Conservation (phyloP, 225 moss, liverwort and hornwort genomes). For the Sphagnum tenellum region DNA sequence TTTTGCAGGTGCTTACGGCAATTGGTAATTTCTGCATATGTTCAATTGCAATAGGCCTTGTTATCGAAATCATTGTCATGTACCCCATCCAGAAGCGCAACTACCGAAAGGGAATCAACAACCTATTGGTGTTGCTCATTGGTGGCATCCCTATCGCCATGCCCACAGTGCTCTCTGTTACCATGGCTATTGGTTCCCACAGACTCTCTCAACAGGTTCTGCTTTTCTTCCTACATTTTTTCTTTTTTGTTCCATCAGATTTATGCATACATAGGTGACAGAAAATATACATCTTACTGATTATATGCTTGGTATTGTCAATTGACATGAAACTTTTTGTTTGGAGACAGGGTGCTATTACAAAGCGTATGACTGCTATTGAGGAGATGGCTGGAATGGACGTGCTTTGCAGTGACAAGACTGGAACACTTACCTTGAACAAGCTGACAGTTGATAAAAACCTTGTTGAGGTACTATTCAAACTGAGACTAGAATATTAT, state of each 20-base stretch:
- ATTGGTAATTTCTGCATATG: constrained; percentile 72
- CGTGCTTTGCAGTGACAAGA: constrained; percentile 62
- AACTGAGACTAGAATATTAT: too few species aligned
- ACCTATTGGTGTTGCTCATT: constrained; percentile 70
- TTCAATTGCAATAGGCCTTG: constrained; percentile 53
- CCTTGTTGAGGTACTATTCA: constrained; percentile 33
- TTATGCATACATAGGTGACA: too few species aligned
- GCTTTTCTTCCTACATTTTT: too few species aligned
- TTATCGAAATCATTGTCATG: constrained; percentile 61
- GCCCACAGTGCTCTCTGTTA: constrained; percentile 76
- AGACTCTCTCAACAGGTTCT: constrained; percentile 51
- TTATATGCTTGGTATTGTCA: too few species aligned
- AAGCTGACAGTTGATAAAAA: constrained; percentile 50
- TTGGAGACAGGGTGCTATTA: constrained; percentile 52
- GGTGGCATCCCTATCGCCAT: constrained; percentile 79
- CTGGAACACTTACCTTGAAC: constrained; percentile 58
- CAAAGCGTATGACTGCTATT: constrained; percentile 82
- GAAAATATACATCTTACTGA: too few species aligned
- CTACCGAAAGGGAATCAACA: constrained; percentile 48
- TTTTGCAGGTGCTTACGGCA: constrained; percentile 37
- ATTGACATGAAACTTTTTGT: too few species aligned
- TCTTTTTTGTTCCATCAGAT: too few species aligned
- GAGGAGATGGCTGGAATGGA: constrained; percentile 86
- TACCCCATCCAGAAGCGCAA: constrained; percentile 44
- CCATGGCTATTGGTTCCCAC: constrained; percentile 78